Evolutionary conservation across 306 rosid species (phyloP).

Genomic region (Trifolium fragiferum): DNA sequence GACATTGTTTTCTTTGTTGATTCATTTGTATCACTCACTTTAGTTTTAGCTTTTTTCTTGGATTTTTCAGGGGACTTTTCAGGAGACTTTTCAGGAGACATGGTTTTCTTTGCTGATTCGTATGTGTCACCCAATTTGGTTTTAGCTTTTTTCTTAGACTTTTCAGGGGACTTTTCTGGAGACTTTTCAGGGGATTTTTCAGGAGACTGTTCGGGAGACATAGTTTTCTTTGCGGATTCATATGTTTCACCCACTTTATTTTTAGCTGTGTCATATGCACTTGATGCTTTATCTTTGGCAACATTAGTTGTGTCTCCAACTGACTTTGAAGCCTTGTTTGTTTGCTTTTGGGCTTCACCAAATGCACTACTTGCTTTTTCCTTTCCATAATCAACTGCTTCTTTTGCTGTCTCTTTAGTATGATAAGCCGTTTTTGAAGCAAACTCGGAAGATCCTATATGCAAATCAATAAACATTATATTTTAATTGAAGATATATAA

Average conservation of each 20-base stretch:
- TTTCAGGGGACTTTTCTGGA: background rate
- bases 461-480: background rate
- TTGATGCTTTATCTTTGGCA: constrained; percentile 34
- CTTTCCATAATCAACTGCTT: constrained; percentile 3
- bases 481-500: background rate
- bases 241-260: constrained; percentile 39
- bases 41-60: background rate
- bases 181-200: too few relatives aligned
- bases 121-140: constrained; percentile 38
- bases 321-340: background rate
- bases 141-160: constrained; percentile 20
- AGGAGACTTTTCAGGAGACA: constrained; percentile 2
- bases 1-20: constrained; percentile 41
- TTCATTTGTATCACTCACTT: constrained; percentile 33
- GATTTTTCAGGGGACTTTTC: too few relatives aligned
- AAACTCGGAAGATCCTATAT: constrained; percentile 35
- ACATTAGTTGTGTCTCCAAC: background rate
- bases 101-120: constrained; percentile 31
- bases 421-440: constrained; percentile 32
- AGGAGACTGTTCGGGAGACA: background rate
- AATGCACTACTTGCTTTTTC: constrained; percentile 1
- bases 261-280: background rate
- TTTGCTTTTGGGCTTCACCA: background rate
- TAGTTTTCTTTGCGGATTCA: constrained; percentile 31
- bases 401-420: constrained; percentile 40